A percentile compares a stretch with the other conserved stretches of the same genome.
Conservation (phyloP, 139 green algal genomes). For the Volvox africanus region DNA sequence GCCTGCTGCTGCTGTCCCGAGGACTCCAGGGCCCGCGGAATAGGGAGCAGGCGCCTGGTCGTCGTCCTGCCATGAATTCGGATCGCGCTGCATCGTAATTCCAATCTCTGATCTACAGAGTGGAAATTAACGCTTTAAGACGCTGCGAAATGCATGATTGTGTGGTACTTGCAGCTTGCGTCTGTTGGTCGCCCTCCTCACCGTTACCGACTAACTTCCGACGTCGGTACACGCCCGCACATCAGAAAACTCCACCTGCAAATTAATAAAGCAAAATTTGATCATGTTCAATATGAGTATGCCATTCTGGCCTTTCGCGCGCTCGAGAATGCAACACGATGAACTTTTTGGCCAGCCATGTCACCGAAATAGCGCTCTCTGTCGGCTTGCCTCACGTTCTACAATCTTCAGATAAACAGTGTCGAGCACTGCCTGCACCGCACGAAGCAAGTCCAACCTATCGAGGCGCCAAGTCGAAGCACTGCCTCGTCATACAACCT, state of each 20-base stretch:
- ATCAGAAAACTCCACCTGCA: background rate
- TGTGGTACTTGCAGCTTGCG: background rate
- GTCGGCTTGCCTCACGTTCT: no score
- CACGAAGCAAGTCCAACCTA: no score
- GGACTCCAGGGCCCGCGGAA: background rate
- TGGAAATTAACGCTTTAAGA: background rate
- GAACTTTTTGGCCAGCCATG: no score
- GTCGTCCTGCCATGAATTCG: background rate
- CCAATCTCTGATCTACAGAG: background rate
- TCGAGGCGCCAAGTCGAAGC: no score
- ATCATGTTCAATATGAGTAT: no score
- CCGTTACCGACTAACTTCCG: constrained; percentile 8
- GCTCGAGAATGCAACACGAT: no score
- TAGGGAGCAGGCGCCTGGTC: background rate
- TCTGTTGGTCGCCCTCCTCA: background rate
- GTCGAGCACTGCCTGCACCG: no score
- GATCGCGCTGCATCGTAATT: background rate
- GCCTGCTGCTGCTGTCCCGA: background rate
- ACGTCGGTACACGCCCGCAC: background rate
- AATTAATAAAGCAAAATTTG: no score
- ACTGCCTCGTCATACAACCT: no score
- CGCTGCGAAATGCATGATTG: background rate
- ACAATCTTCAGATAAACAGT: no score
- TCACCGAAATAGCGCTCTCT: background rate
- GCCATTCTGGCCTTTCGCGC: no score